These are phyloP conservation scores for Aspergillus aculeatinus DNA, from an alignment of 2,329 filamentous ascomycete genomes.

Conservation along the genomic window DNA sequence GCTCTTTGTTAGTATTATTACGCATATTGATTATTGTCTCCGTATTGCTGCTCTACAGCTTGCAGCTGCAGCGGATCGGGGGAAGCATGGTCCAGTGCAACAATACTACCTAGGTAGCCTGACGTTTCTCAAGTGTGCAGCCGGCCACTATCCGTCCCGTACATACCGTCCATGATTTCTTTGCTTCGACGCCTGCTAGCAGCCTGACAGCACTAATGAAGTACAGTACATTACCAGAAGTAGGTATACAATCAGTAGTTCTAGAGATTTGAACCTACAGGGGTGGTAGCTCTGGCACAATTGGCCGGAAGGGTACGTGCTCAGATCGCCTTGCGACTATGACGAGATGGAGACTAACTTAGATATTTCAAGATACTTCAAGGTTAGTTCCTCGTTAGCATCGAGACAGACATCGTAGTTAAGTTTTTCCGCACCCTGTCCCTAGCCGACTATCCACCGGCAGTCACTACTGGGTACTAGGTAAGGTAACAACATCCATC, in stretches of 20 bases:
- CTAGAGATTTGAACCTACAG: too few relatives aligned
- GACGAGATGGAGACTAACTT: neutral
- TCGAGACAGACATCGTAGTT: too few relatives aligned
- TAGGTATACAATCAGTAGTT: too few relatives aligned
- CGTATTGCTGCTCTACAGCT: neutral
- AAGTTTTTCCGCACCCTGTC: neutral
- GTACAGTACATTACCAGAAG: too few relatives aligned
- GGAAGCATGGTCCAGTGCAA: slow-evolving; percentile 1
- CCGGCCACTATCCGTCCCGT: neutral
- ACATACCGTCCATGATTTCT: neutral
- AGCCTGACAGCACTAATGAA: neutral
- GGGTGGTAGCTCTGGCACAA: neutral
- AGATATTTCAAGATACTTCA: too few relatives aligned
- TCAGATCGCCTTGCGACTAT: neutral
- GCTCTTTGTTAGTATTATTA: too few relatives aligned
- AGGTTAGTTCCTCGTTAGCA: too few relatives aligned
- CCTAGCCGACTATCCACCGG: neutral
- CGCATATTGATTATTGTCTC: too few relatives aligned
- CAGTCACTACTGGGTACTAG: neutral
- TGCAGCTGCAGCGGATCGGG: slow-evolving; percentile 13
- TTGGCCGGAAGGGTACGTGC: neutral
- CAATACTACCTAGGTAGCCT: neutral
- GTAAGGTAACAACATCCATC: neutral
- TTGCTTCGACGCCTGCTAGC: neutral
- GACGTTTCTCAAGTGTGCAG: neutral